Evolutionary conservation across 495 filamentous ascomycete genomes (phyloP).

Genomic region (Filosporella fistucella): DNA sequence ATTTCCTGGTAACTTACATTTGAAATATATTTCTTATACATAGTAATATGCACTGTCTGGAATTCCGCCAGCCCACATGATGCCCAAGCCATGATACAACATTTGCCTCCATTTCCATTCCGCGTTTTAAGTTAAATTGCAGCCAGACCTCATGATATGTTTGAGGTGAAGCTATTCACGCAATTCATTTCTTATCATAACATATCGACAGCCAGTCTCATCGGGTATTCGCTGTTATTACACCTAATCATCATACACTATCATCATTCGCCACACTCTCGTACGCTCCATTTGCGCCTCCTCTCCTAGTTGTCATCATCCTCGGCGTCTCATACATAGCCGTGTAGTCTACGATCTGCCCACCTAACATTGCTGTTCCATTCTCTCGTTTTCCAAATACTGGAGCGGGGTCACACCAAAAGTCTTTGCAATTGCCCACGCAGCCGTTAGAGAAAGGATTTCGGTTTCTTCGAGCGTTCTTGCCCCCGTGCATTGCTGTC

Average conservation of each 20-base stretch:
- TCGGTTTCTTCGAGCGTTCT: constrained; percentile 41
- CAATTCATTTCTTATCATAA: no score
- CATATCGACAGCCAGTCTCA: no score
- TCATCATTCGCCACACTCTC: constrained; percentile 32
- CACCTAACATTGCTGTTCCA: constrained; percentile 71
- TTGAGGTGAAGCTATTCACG: no score
- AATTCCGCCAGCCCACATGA: no score
- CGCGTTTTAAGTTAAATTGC: no score
- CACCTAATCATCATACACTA: constrained; percentile 26
- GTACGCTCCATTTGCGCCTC: constrained; percentile 25
- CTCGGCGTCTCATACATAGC: constrained; percentile 81
- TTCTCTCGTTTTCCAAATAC: constrained; percentile 70
- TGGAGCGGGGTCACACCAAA: constrained; percentile 88
- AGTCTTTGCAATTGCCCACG: constrained; percentile 86
- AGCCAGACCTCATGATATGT: no score
- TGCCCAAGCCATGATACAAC: no score
- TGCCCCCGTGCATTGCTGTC: constrained; percentile 59
- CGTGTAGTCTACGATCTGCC: constrained; percentile 78
- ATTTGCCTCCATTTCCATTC: no score
- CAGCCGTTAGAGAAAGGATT: constrained; percentile 86
- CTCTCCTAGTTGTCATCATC: constrained; percentile 48
- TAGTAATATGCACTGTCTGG: no score
- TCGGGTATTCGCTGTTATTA: no score
- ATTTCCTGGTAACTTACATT: no score
- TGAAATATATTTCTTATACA: no score